These are phyloP conservation scores for Penicillium pancosmium DNA, from an alignment of 495 filamentous ascomycete species.

Conservation along the genomic window DNA sequence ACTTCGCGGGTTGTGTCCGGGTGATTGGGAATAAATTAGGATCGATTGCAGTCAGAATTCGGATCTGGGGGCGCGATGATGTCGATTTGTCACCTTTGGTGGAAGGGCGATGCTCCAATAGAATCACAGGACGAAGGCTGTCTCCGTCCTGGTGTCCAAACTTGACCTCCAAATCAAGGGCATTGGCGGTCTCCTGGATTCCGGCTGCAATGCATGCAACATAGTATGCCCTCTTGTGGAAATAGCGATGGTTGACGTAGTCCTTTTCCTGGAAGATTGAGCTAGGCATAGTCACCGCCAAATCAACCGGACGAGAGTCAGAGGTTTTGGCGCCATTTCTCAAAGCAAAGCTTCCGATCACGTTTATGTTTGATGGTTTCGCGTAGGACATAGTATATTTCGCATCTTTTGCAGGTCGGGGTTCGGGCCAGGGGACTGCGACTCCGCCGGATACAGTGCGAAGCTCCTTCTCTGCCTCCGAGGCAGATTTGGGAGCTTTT, in stretches of 20 bases:
- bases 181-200: slow-evolving; percentile 57
- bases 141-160: slow-evolving; percentile 79
- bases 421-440: slow-evolving; percentile 78
- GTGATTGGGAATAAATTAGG: slow-evolving; percentile 64
- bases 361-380: slow-evolving; percentile 77
- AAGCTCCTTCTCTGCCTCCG: slow-evolving; percentile 67
- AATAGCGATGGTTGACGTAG: slow-evolving; percentile 89
- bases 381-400: slow-evolving; percentile 81
- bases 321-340: slow-evolving; percentile 69
- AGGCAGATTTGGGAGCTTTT: slow-evolving; percentile 56
- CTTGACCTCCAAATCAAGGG: slow-evolving; percentile 54
- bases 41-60: slow-evolving; percentile 74
- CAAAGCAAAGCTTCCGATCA: slow-evolving; percentile 83
- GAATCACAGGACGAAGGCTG: slow-evolving; percentile 70
- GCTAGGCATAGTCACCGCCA: slow-evolving; percentile 82
- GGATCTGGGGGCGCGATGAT: slow-evolving; percentile 59
- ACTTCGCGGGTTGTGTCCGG: slow-evolving; percentile 71
- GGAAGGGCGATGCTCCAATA: slow-evolving; percentile 48
- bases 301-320: slow-evolving; percentile 65
- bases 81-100: slow-evolving; percentile 26
- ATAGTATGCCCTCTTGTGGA: slow-evolving; percentile 93
- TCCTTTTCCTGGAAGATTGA: slow-evolving; percentile 90
- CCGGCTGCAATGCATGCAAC: slow-evolving; percentile 75
- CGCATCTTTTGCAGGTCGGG: slow-evolving; percentile 67
- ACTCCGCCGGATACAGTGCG: slow-evolving; percentile 66